These are phyloP conservation scores for Fusarium pseudonygamai DNA, from an alignment of 2,329 filamentous ascomycete species.

Conservation along the genomic window DNA sequence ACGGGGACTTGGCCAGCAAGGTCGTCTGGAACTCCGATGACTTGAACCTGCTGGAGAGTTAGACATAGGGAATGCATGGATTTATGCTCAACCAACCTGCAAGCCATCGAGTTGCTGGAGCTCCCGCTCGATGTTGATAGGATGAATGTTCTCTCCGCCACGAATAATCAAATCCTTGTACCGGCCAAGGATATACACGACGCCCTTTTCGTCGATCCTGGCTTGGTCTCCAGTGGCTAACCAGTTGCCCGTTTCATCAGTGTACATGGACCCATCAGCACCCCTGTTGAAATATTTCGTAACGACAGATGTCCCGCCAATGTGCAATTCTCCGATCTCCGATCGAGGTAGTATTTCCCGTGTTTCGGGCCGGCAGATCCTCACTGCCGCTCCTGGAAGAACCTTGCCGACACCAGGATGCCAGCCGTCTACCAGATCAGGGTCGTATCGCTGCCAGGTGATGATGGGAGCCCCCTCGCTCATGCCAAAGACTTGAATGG, in stretches of 20 bases:
- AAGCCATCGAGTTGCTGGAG: constrained; percentile 49
- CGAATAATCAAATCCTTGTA: constrained; percentile 59
- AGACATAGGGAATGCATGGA: neutral
- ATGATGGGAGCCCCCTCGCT: constrained; percentile 55
- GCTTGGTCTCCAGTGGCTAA: constrained; percentile 54
- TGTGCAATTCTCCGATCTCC: constrained; percentile 53
- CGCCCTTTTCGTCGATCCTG: constrained; percentile 49
- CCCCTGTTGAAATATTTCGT: constrained; percentile 45
- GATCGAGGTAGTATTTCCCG: constrained; percentile 43
- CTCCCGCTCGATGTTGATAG: constrained; percentile 48
- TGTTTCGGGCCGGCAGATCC: constrained; percentile 49
- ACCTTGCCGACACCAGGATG: constrained; percentile 55
- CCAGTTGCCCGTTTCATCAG: constrained; percentile 49
- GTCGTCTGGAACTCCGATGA: constrained; percentile 56
- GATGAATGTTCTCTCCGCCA: constrained; percentile 57
- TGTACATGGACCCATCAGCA: constrained; percentile 48
- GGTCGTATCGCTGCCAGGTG: constrained; percentile 50
- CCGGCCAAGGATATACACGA: constrained; percentile 52
- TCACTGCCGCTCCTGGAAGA: constrained; percentile 51
- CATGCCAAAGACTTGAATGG: constrained; percentile 56
- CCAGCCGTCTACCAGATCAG: constrained; percentile 44
- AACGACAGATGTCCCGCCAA: constrained; percentile 50
- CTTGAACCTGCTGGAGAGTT: constrained; percentile 45
- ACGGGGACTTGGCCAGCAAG: constrained; percentile 59
- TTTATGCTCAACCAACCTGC: constrained; percentile 29